Percentiles rank a stretch among this genome's conserved stretches.
Evolutionary conservation across 345 rosid species (phyloP).

Genomic region (Lepidium didymum): DNA sequence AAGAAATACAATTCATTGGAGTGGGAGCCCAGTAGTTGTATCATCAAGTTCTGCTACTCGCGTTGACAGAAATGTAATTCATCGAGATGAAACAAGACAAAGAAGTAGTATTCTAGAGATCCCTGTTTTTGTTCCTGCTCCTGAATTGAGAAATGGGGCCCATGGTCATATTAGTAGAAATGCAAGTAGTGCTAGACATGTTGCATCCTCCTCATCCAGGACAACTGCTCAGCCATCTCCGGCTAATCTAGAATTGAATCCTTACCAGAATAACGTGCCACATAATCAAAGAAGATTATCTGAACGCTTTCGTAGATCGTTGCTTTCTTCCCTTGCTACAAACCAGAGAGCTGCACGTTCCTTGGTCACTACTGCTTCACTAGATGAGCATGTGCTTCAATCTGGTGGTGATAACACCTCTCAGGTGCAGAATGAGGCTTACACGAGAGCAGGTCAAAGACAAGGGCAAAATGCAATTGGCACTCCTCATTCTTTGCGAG

Average conservation of each 20-base stretch:
- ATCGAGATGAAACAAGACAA: conserved; percentile 35
- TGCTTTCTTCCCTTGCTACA: conserved; percentile 44
- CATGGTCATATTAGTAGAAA: conserved; percentile 36
- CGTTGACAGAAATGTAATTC: conserved; percentile 32
- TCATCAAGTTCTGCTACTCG: conserved; percentile 36
- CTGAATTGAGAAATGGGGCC: conserved; percentile 36
- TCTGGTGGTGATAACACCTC: conserved; percentile 38
- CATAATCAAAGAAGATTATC: conserved; percentile 56
- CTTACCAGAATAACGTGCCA: conserved; percentile 41
- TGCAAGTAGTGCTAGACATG: conserved; percentile 38
- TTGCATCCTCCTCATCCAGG: conserved; percentile 40
- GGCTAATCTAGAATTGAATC: conserved; percentile 34
- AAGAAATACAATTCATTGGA: conserved; percentile 52
- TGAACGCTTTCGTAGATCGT: conserved; percentile 64
- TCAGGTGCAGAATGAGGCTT: conserved; percentile 39
- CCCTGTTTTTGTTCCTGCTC: conserved; percentile 44
- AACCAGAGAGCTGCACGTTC: conserved; percentile 41
- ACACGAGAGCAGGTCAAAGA: conserved; percentile 48
- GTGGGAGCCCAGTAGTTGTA: conserved; percentile 38
- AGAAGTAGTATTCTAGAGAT: conserved; percentile 46
- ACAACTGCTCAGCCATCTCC: conserved; percentile 38
- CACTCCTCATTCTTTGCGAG: conserved; percentile 47
- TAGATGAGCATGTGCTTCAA: conserved; percentile 39
- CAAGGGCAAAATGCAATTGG: conserved; percentile 52
- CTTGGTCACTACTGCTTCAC: conserved; percentile 28